Evolutionary conservation across 768 basidiomycete species (phyloP).

Genomic region (Grammothele lineata): DNA sequence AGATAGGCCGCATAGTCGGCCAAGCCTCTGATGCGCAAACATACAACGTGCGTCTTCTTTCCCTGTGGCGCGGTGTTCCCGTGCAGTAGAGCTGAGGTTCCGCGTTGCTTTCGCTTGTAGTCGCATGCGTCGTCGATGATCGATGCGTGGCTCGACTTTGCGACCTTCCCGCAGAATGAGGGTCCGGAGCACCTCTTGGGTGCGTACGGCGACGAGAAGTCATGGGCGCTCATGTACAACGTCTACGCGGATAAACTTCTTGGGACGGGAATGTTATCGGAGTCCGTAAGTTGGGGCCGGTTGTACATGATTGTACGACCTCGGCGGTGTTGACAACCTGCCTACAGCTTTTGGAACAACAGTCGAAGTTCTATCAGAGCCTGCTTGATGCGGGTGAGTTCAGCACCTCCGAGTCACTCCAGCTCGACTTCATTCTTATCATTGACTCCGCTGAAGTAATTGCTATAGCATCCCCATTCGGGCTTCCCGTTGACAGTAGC

Average conservation of each 20-base stretch:
- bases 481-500: constrained; percentile 4
- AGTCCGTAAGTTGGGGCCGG: constrained; percentile 7
- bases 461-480: not conserved
- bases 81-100: not conserved
- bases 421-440: too few species aligned
- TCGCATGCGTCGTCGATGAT: constrained; percentile 6
- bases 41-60: not conserved
- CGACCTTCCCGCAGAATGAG: not conserved
- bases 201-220: constrained; percentile 7
- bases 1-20: not conserved
- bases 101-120: constrained; percentile 4
- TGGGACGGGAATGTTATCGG: constrained; percentile 3
- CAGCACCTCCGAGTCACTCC: too few species aligned
- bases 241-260: constrained; percentile 13
- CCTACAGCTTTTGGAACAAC: constrained; percentile 1
- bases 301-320: not conserved
- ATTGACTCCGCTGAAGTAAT: too few species aligned
- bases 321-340: not conserved
- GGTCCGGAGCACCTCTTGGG: constrained; percentile 9
- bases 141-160: constrained; percentile 6
- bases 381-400: too few species aligned
- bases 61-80: too few species aligned
- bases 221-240: constrained; percentile 18
- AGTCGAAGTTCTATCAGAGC: constrained; percentile 7
- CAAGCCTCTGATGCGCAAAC: constrained; percentile 51